These are phyloP conservation scores for Austroboletus novae-zelandiae DNA, from an alignment of 1,284 basidiomycete genomes.

Conservation along the genomic window DNA sequence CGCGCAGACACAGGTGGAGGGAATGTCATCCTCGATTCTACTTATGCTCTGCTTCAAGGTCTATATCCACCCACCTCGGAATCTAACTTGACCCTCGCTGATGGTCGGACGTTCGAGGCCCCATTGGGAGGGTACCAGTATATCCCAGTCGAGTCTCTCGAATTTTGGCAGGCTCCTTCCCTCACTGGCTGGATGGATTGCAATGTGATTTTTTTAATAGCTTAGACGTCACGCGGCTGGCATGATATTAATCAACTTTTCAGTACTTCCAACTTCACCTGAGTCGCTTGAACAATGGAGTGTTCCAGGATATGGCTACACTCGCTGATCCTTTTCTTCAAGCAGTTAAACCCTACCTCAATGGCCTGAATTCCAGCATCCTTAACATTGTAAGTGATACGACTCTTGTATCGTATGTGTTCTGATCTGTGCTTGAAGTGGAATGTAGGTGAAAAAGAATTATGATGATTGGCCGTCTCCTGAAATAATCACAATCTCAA, in stretches of 20 bases:
- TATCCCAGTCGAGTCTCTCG: slow-evolving; percentile 31
- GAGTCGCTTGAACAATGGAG: slow-evolving; percentile 28
- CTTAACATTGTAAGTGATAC: slow-evolving; percentile 39
- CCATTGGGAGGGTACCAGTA: slow-evolving; percentile 53
- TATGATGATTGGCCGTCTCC: neutral
- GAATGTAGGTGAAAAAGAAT: slow-evolving; percentile 24
- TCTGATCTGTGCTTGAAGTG: slow-evolving; percentile 26
- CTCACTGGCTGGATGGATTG: slow-evolving; percentile 35
- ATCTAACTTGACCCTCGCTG: slow-evolving; percentile 41
- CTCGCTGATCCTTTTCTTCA: slow-evolving; percentile 42
- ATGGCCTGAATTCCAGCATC: slow-evolving; percentile 39
- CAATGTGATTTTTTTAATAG: slow-evolving; percentile 15
- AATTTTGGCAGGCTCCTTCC: slow-evolving; percentile 25
- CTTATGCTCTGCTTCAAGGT: slow-evolving; percentile 41
- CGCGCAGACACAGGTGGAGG: slow-evolving; percentile 45
- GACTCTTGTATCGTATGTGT: neutral
- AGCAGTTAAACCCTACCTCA: slow-evolving; percentile 39
- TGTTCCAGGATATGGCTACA: slow-evolving; percentile 35
- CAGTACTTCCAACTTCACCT: slow-evolving; percentile 32
- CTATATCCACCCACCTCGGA: slow-evolving; percentile 41
- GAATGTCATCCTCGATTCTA: slow-evolving; percentile 41
- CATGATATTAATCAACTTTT: neutral
- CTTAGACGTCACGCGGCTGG: neutral
- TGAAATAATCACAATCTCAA: slow-evolving; percentile 15
- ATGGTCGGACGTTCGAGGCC: slow-evolving; percentile 45